phyloP scores from a whole-genome alignment of 768 basidiomycete genomes.

The Sporobolomyces roseus region DNA sequence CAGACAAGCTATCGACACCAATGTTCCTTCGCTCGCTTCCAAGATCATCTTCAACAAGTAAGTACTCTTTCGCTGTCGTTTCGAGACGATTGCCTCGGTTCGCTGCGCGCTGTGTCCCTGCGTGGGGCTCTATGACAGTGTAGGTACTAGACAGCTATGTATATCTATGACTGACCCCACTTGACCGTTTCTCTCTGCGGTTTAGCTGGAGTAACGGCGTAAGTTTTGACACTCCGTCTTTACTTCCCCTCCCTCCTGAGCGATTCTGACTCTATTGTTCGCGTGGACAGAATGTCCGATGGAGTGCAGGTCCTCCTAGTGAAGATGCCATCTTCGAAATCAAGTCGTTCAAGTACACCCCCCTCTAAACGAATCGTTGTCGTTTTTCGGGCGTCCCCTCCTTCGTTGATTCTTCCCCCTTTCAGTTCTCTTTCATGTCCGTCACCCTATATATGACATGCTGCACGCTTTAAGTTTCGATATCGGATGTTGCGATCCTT shows the following conservation, averaged over 20 bases:
- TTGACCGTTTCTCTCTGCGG: neutral
- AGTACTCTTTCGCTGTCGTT: neutral
- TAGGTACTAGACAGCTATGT: too few species aligned
- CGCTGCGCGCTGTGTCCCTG: too few species aligned
- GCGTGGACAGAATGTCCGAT: neutral
- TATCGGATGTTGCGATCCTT: too few species aligned
- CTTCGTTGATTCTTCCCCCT: too few species aligned
- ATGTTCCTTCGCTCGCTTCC: neutral
- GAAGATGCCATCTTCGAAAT: slow-evolving; percentile 15
- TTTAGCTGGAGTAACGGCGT: slow-evolving; percentile 7
- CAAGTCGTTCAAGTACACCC: neutral
- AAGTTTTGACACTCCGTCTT: neutral
- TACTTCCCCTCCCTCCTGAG: neutral
- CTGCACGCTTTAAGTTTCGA: too few species aligned
- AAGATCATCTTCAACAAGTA: slow-evolving; percentile 14
- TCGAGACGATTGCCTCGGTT: too few species aligned
- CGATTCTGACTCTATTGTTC: neutral
- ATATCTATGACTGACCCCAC: too few species aligned
- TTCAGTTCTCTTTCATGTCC: too few species aligned
- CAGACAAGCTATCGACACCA: neutral
- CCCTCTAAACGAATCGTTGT: neutral
- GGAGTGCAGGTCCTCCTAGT: slow-evolving; percentile 19
- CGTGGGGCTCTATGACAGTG: too few species aligned
- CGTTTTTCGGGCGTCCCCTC: neutral
- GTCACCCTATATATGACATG: too few species aligned